Conservation (phyloP, 2,329 filamentous ascomycete species). For the Ophiostoma angusticollis region DNA sequence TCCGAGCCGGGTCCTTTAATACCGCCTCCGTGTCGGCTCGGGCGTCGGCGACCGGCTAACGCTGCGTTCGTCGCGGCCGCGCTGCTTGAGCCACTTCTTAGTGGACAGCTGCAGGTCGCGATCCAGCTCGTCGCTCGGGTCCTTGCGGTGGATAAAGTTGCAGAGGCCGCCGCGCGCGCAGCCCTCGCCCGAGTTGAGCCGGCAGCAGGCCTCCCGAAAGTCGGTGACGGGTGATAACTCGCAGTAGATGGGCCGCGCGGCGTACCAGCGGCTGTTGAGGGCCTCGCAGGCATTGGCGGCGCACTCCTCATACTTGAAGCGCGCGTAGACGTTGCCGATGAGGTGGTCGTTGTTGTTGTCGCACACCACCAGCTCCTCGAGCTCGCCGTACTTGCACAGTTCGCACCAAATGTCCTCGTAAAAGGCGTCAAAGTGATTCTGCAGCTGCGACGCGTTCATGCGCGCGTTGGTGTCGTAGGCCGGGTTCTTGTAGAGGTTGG, state of each 20-base stretch:
- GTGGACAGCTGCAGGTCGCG: conserved; percentile 75
- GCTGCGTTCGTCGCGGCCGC: conserved; percentile 74
- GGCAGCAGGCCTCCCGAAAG: conserved; percentile 94
- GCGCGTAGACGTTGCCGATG: conserved; percentile 97
- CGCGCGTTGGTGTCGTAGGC: conserved; percentile 93
- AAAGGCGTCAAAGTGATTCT: conserved; percentile 99
- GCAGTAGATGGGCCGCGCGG: conserved; percentile 93
- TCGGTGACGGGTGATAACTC: conserved; percentile 94
- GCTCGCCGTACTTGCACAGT: conserved; percentile 96
- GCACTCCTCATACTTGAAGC: conserved; percentile 98
- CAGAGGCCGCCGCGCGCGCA: conserved; percentile 95
- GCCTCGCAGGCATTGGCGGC: conserved; percentile 89
- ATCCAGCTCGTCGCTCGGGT: conserved; percentile 79
- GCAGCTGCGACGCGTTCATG: conserved; percentile 91
- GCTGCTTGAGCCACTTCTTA: conserved; percentile 88
- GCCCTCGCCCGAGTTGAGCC: conserved; percentile 86
- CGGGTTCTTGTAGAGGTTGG: conserved; percentile 98
- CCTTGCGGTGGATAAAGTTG: conserved; percentile 98
- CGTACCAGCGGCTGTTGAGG: conserved; percentile 93
- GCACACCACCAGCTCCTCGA: conserved; percentile 96
- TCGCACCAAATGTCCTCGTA: conserved; percentile 99
- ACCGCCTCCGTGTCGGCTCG: conserved; percentile 64
- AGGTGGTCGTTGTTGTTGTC: conserved; percentile 99
- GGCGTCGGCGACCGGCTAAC: conserved; percentile 73
- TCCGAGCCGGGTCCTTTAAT: too few species aligned